Percentiles rank a stretch among this genome's conserved stretches.
These are phyloP conservation scores for Akanthomyces lecanii DNA, from an alignment of 2,329 filamentous ascomycete genomes.

Conservation along the genomic window DNA sequence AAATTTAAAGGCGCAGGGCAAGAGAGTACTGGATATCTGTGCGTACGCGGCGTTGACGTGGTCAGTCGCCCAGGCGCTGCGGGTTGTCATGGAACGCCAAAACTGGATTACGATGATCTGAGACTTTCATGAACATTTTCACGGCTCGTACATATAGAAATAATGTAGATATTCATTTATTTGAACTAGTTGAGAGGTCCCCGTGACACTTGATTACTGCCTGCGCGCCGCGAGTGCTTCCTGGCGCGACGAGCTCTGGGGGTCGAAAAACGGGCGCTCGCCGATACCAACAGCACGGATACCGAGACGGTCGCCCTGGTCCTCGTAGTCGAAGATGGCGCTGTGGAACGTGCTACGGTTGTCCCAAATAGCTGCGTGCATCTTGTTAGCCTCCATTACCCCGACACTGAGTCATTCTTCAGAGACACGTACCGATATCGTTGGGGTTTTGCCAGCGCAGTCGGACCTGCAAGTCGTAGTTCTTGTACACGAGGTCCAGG, in stretches of 20 bases:
- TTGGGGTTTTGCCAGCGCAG: slow-evolving; percentile 40
- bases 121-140: background rate
- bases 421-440: slow-evolving; percentile 33
- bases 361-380: slow-evolving; percentile 49
- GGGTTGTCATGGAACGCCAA: background rate
- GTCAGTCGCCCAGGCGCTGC: background rate
- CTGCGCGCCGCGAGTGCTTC: slow-evolving; percentile 1
- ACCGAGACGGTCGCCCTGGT: slow-evolving; percentile 44
- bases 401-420: background rate
- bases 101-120: background rate
- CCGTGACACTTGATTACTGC: background rate
- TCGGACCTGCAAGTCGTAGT: slow-evolving; percentile 53
- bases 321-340: slow-evolving; percentile 49
- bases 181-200: background rate
- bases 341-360: slow-evolving; percentile 54
- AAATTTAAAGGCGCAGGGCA: slow-evolving; percentile 7
- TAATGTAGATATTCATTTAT: background rate
- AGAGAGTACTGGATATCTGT: slow-evolving; percentile 8
- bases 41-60: slow-evolving; percentile 5
- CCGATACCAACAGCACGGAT: slow-evolving; percentile 49
- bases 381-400: background rate
- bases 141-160: background rate
- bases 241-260: slow-evolving; percentile 29
- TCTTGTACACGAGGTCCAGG: slow-evolving; percentile 45
- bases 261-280: slow-evolving; percentile 51